These are phyloP conservation scores for Dimocarpus longan DNA, from an alignment of 345 rosid species.

Conservation along the genomic window DNA sequence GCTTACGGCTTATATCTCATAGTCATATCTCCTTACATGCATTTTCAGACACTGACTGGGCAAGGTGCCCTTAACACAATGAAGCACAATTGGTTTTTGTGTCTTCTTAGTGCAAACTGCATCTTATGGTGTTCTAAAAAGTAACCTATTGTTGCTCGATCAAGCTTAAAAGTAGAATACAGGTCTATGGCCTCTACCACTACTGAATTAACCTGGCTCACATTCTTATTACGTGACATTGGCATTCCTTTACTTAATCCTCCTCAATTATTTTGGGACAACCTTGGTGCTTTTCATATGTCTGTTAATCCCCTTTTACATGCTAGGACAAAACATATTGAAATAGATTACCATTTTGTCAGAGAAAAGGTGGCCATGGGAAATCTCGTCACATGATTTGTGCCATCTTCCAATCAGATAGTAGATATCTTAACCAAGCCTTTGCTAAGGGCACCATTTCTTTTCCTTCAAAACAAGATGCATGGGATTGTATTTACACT, in stretches of 20 bases:
- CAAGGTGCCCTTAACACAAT: background rate
- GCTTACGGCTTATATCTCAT: background rate
- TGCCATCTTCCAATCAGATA: background rate
- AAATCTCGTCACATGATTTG: background rate
- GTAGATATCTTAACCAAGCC: background rate
- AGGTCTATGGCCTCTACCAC: background rate
- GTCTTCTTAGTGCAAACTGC: background rate
- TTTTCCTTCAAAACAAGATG: too few species aligned
- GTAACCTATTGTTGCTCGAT: too few species aligned
- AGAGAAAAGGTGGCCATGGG: background rate
- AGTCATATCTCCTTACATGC: background rate
- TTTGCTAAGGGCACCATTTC: too few species aligned
- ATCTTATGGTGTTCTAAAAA: background rate
- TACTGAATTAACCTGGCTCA: background rate
- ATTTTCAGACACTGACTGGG: background rate
- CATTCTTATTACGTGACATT: background rate
- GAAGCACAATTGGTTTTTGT: background rate
- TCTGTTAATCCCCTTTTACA: background rate
- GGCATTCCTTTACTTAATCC: background rate
- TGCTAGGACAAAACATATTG: background rate
- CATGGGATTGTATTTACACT: too few species aligned
- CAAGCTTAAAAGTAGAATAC: background rate
- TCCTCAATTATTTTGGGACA: background rate
- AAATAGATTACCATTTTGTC: background rate
- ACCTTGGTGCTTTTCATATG: background rate